Base-by-base conservation (phyloP, 2,329 filamentous ascomycete genomes). In the Ophiobolus disseminans region DNA sequence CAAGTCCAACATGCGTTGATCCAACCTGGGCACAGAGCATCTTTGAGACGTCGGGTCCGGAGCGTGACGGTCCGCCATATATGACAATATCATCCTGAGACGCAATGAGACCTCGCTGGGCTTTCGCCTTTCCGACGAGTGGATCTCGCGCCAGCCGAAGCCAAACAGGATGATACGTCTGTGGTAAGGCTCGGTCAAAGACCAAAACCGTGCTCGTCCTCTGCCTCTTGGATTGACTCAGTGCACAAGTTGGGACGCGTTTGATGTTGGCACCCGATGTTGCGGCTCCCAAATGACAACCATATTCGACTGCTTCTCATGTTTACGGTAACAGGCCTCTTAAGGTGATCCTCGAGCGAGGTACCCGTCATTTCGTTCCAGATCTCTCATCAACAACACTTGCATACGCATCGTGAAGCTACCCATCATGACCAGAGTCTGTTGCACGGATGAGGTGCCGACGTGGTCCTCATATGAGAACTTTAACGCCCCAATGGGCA, bases 381-480 rank as follows among this genome's bases (percentile, higher is more conserved):
- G 70, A 66, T 69, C 75, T 82, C 77, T 82, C 77, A 78, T 72
- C 51, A 56, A 48, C 41, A 25, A 53, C 57, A 55, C 59, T 60
- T 65, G 67, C 65, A 58, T 62, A 65, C 60, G 69, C 75, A 77
- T 72, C 73, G 47, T 68, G 70, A 71, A 80, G 80, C 80, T 82
- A 81, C 82, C 80, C 77, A 75, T 80, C 51, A 46, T 80, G 80
- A 86, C 82, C 85, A 84, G 78, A 85, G 83, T 83, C 81, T 82
- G 81, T 84, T 85, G 84, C 83, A 88, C 88, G 86, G 87, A 78
- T 81, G 79, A 74, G 76, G 73, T 74, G 81, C 85, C 83, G 87
- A 91, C 87, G 88, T 89, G 88, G 87, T 78, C 83, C 82, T 85
- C 86, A 73, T 77, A 76, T 81, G 83, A 87, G 83, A 83, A 77